Conservation (phyloP, 805 yeast genomes). For the Sugiyamaella boreocaroliniensis region DNA sequence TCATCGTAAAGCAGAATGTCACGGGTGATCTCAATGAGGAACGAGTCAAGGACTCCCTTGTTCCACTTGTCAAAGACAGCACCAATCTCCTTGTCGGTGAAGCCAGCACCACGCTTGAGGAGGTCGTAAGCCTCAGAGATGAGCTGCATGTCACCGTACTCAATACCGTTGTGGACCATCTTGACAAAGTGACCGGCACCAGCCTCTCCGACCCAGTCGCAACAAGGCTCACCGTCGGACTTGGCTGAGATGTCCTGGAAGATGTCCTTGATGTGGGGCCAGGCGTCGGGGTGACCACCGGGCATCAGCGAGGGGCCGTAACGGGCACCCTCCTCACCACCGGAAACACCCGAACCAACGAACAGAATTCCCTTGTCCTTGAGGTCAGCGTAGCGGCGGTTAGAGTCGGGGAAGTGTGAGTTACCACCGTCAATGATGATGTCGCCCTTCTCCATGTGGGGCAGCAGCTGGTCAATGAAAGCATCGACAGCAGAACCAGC, state of each 20-base stretch:
- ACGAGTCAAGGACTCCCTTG: slow-evolving; percentile 95
- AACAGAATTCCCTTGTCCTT: slow-evolving; percentile 79
- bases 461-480: slow-evolving; percentile 81
- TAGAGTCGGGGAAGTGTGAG: slow-evolving; percentile 98
- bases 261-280: slow-evolving; percentile 97
- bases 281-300: slow-evolving; percentile 96
- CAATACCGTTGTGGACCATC: slow-evolving; percentile 99
- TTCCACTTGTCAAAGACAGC: slow-evolving; percentile 91
- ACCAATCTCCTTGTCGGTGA: slow-evolving; percentile 86
- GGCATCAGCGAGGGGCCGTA: slow-evolving; percentile 99
- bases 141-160: slow-evolving; percentile 99
- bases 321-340: slow-evolving; percentile 99
- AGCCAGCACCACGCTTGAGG: slow-evolving; percentile 88
- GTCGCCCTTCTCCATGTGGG: slow-evolving; percentile 91
- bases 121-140: slow-evolving; percentile 96
- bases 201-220: slow-evolving; percentile 99
- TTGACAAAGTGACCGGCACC: slow-evolving; percentile 99
- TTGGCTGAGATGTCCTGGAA: slow-evolving; percentile 96
- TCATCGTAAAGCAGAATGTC: slow-evolving; percentile 88
- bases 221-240: slow-evolving; percentile 97
- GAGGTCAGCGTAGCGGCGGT: slow-evolving; percentile 91
- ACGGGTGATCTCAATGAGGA: slow-evolving; percentile 93
- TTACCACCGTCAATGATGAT: slow-evolving; percentile 99
- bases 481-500: slow-evolving; percentile 94
- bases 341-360: slow-evolving; percentile 99